Base-by-base conservation (phyloP, 2,329 filamentous ascomycete species). In the Didymella glomerata region DNA sequence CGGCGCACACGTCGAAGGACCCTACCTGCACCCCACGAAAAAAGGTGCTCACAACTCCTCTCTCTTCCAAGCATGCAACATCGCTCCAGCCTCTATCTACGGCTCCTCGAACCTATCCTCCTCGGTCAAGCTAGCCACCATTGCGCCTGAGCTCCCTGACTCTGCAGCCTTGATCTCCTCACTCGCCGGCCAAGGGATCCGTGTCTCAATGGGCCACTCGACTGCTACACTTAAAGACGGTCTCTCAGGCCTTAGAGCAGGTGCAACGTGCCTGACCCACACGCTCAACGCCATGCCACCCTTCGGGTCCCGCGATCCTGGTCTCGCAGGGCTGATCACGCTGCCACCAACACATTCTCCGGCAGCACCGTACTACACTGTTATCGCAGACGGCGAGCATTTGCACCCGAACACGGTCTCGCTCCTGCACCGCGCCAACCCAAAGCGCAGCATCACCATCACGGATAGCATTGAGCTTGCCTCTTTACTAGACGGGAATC, bases 1-100 rank as follows among this genome's bases (percentile, higher is more conserved):
- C 1, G 84, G 84, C 28, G 83, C 83, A n/a, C 84, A 86, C 65
- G 78, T 79, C 18, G 84, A 86, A 78, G 84, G 84, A 2, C 84
- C 84, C 8, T 86, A 84, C 65, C 79, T 86, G 6, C 78, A 81
- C 58, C 79, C 82, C 1, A 71, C 74, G 3, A 86, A 85, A 67
- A 83, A 82, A 68, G 84, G 84, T 38, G 84, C 84, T 7, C 83
- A 86, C 68, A 80, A 82, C 60, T 70, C 75, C 25, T 73, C 76
- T 22, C 78, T 82, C 44, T 82, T 83, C 68, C 74, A 78, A 42
- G 54, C 67, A 11, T 76, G 80, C 30, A 68, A 66, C 32, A 75
- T 72, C 2, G 57, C 73, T 2, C 74, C 78, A 0, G 50, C 61
- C 9, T 64, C 74, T 22, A 71, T 85, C 14, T 86, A 85, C 62